A percentile compares a stretch with the other conserved stretches of the same genome.
Evolutionary conservation across 768 basidiomycete species (phyloP).

Genomic region (Amanita jacksonii): DNA sequence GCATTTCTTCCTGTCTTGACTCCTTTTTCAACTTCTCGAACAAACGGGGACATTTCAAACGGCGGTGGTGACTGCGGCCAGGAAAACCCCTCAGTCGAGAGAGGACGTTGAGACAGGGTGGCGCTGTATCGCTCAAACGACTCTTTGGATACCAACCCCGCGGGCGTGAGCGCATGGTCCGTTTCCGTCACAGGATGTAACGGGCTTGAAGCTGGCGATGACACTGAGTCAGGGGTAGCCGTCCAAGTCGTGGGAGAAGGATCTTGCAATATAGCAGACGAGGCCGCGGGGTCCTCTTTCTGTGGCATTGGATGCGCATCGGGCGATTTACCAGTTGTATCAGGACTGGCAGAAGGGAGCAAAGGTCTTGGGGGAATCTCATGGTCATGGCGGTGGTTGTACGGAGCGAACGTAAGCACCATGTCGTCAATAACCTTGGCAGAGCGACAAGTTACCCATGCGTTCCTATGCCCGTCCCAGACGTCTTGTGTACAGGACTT

Average conservation of each 20-base stretch:
- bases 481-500: conserved; percentile 20
- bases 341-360: conserved; percentile 11
- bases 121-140: conserved; percentile 3
- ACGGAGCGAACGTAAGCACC: conserved; percentile 18
- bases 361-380: conserved; percentile 14
- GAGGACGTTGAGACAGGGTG: too few relatives aligned
- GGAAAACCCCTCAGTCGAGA: too few relatives aligned
- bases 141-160: conserved; percentile 3
- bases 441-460: conserved; percentile 16
- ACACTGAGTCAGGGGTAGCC: too few relatives aligned
- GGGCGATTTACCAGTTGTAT: not conserved
- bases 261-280: not conserved
- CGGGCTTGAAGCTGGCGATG: too few relatives aligned
- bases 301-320: too few relatives aligned
- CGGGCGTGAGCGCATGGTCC: not conserved
- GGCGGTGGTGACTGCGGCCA: not conserved
- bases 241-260: not conserved
- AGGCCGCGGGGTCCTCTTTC: too few relatives aligned
- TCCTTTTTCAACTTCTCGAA: too few relatives aligned
- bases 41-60: not conserved
- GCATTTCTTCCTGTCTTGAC: too few relatives aligned
- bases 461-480: conserved; percentile 19
- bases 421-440: conserved; percentile 17
- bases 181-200: not conserved
- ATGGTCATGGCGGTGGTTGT: conserved; percentile 15